phyloP scores from a whole-genome alignment of 2,329 filamentous ascomycete species.

The Dactylella cylindrospora region DNA sequence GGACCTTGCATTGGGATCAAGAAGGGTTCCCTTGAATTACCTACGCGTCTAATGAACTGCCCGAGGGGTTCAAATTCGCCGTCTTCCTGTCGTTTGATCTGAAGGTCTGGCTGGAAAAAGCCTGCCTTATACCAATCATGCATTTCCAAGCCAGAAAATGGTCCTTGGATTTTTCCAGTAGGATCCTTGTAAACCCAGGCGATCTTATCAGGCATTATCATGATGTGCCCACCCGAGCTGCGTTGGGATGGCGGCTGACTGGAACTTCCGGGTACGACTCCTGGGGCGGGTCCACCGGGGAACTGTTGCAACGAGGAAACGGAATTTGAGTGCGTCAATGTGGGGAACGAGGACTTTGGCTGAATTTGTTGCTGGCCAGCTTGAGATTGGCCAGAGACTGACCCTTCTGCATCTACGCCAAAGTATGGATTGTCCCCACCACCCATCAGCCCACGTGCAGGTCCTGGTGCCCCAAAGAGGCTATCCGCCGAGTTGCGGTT shows the following conservation, averaged over 20 bases:
- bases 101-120: constrained; percentile 91
- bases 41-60: constrained; percentile 90
- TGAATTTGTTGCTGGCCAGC: constrained; percentile 20
- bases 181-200: constrained; percentile 97
- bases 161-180: constrained; percentile 85
- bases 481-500: constrained; percentile 51
- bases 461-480: constrained; percentile 32
- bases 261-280: neutral
- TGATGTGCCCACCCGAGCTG: constrained; percentile 71
- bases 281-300: constrained; percentile 7
- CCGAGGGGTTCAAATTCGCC: constrained; percentile 91
- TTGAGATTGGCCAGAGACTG: constrained; percentile 42
- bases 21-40: constrained; percentile 96
- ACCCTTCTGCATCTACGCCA: constrained; percentile 27
- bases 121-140: constrained; percentile 99
- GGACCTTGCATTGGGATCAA: constrained; percentile 93
- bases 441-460: constrained; percentile 39
- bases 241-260: constrained; percentile 59
- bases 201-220: constrained; percentile 99
- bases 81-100: constrained; percentile 94
- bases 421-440: constrained; percentile 47
- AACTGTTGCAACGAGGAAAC: constrained; percentile 32
- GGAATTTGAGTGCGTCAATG: constrained; percentile 26
- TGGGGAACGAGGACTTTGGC: constrained; percentile 19
- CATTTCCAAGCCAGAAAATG: constrained; percentile 96